phyloP scores from a whole-genome alignment of 345 rosid species.

The Hevea brasiliensis region DNA sequence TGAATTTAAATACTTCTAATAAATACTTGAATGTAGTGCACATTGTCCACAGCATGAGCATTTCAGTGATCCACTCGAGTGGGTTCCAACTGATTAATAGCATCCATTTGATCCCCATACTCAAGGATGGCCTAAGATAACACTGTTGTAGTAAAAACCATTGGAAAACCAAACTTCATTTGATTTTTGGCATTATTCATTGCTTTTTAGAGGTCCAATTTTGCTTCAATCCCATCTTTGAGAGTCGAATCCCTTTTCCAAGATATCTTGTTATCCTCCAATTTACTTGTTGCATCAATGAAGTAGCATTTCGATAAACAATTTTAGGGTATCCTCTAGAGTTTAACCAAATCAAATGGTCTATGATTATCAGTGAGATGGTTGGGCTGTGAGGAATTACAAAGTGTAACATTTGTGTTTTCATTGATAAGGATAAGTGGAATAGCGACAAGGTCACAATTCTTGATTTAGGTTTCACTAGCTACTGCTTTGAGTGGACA shows the following conservation, averaged over 20 bases:
- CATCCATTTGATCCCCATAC: conserved; percentile 93
- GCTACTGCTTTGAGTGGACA: too few species aligned
- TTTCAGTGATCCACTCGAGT: conserved; percentile 93
- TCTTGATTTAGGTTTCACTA: too few species aligned
- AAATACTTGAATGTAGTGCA: conserved; percentile 83
- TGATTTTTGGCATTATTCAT: conserved; percentile 94
- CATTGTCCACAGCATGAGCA: conserved; percentile 70
- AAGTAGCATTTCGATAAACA: neutral
- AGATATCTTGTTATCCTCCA: conserved; percentile 56
- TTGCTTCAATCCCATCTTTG: conserved; percentile 65
- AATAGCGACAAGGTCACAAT: too few species aligned
- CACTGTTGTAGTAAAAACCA: conserved; percentile 92
- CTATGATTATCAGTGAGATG: too few species aligned
- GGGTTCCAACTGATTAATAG: conserved; percentile 50
- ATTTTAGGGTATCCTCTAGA: too few species aligned
- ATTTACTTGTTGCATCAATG: conserved; percentile 60
- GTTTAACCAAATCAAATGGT: too few species aligned
- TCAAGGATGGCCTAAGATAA: conserved; percentile 94
- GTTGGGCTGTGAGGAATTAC: too few species aligned
- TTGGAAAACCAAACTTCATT: conserved; percentile 87
- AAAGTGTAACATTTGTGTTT: too few species aligned
- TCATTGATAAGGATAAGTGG: too few species aligned
- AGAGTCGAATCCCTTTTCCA: conserved; percentile 96
- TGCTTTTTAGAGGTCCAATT: conserved; percentile 74
- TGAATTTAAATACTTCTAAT: neutral